Evolutionary conservation across 306 rosid species (phyloP).

Genomic region (Ormosia semicastrata): DNA sequence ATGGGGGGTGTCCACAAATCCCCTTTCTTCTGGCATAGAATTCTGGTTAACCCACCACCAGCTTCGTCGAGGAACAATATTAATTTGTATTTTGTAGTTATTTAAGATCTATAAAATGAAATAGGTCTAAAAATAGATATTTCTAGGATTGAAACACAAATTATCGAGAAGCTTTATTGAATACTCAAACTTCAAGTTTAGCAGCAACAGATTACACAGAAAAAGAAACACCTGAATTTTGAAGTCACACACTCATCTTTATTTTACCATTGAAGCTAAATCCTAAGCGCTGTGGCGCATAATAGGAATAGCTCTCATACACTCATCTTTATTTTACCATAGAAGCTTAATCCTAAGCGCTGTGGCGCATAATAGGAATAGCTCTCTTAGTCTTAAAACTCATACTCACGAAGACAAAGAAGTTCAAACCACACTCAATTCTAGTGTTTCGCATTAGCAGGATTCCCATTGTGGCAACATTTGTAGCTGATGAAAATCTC

Average conservation of each 20-base stretch:
- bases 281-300: too few species aligned
- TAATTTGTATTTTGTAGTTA: too few species aligned
- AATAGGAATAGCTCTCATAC: too few species aligned
- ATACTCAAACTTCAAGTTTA: background rate
- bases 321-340: too few species aligned
- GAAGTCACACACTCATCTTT: background rate
- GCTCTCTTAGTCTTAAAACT: background rate
- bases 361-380: background rate
- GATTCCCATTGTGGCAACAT: slow-evolving; percentile 33
- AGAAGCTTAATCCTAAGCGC: background rate
- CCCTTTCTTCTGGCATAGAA: too few species aligned
- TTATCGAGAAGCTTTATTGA: background rate
- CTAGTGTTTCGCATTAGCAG: background rate
- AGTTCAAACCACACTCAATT: background rate
- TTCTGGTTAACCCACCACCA: too few species aligned
- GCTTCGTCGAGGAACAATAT: too few species aligned
- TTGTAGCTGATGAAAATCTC: slow-evolving; percentile 41
- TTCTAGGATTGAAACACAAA: background rate
- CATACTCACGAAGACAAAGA: background rate
- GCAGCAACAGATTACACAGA: background rate
- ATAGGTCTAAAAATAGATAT: background rate
- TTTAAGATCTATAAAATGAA: background rate
- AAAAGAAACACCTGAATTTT: background rate
- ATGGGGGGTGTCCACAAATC: too few species aligned
- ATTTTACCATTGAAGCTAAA: too few species aligned